Evolutionary conservation across 495 filamentous ascomycete genomes (phyloP), one percentile per base, ranked within the genome.

Genomic region (Daldinia vernicosa): DNA sequence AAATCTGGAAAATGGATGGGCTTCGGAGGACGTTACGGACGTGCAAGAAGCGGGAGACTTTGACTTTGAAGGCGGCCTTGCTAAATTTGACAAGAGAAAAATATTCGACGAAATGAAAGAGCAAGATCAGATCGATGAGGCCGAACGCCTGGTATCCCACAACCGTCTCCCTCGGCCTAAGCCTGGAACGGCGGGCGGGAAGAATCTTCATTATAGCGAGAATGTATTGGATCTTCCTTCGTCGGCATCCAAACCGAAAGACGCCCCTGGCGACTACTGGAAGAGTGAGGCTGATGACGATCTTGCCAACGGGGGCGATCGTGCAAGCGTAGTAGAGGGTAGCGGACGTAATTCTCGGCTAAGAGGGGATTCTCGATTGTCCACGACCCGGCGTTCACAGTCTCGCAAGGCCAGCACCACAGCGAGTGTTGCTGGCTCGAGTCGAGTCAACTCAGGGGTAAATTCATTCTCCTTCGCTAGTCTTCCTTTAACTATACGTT

Each of bases 41-140:
- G 93, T 97, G n/a, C 95, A 97, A 79, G 95, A 95, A 74, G 84
- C 92, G 80, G 92, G 91, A 1, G 95, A 98, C 66, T 98, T 98
- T 68, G 94, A 98, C 80, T 98, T 98, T 71, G 87, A 90, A 69
- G 89, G 87, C 24, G 93, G 92, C 68, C 83, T 97, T 12, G 93
- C 92, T 17, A 95, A 95, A 71, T 99, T 99, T 69, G 94, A 99
- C 79, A 99, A 99, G 82, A 86, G 90, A 22, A 86, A 87, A 7
- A 86, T 98, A 9, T 98, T 98, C 76, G 91, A 92, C 58, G 87
- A 97, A 76, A 92, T 98, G 73, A 84, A 93, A 51, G 85, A 93
- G 70, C 92, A 95, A 50, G 95, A 98, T 69, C 90, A 86, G 11
- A 90, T 95, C 17, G 92, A 94, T 7, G 95, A 97, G 55, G 91